phyloP scores from a whole-genome alignment of 2,329 filamentous ascomycete genomes.

The Aspergillus caelatus region DNA sequence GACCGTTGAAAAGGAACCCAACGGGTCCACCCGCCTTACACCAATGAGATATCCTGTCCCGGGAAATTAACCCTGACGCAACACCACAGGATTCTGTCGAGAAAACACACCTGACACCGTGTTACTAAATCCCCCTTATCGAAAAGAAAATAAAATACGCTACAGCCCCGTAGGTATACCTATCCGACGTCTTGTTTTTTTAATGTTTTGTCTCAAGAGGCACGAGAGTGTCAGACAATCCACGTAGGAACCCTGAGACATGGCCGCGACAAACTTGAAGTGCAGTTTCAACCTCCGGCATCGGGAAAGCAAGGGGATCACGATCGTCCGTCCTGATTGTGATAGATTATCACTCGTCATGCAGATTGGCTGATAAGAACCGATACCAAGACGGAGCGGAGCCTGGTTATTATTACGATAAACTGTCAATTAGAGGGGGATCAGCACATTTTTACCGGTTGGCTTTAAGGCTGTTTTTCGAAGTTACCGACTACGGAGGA shows the following conservation, averaged over 20 bases:
- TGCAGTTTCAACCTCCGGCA: neutral
- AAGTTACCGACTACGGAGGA: neutral
- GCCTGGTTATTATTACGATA: neutral
- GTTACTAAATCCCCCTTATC: neutral
- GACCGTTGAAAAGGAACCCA: neutral
- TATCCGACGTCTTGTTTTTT: neutral
- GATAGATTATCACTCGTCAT: neutral
- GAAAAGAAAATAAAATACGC: neutral
- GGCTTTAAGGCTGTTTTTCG: neutral
- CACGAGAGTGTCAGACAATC: neutral
- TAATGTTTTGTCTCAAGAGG: neutral
- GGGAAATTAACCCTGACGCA: neutral
- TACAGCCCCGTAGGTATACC: neutral
- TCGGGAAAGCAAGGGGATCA: neutral
- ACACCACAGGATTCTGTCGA: neutral
- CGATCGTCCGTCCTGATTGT: neutral
- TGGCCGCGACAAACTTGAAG: neutral
- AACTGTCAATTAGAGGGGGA: neutral
- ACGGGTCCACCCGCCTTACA: neutral
- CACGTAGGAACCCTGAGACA: neutral
- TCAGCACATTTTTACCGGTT: neutral
- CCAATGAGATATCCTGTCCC: neutral
- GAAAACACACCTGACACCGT: conserved; percentile 2
- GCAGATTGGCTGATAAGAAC: conserved; percentile 2
- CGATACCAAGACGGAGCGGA: neutral